Percentiles rank a stretch among this genome's conserved stretches.
phyloP scores from a whole-genome alignment of 179 eudicot species.

The Corrigiola litoralis region DNA sequence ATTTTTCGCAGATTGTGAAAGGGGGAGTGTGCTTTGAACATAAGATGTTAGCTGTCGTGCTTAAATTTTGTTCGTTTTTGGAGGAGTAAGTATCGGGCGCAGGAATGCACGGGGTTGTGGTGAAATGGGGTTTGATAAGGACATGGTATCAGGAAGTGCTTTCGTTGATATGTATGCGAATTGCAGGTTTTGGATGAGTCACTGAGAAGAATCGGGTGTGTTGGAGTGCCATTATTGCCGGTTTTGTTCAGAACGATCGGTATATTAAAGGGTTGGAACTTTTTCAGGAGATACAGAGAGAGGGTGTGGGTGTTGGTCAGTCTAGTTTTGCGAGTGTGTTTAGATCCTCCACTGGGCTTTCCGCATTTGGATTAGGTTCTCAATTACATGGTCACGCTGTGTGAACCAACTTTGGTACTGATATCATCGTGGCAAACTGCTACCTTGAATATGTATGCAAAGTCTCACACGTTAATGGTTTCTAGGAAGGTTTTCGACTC shows the following conservation, averaged over 20 bases:
- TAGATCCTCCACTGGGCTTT: conserved; percentile 73
- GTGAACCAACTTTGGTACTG: conserved; percentile 60
- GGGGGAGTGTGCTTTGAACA: conserved; percentile 44
- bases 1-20: conserved; percentile 42
- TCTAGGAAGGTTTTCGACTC: conserved; percentile 63
- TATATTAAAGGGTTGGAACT: conserved; percentile 49
- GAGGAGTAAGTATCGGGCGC: conserved; percentile 47
- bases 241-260: conserved; percentile 64
- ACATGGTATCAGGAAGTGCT: conserved; percentile 83
- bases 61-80: conserved; percentile 59
- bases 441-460: conserved; percentile 87
- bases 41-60: conserved; percentile 60
- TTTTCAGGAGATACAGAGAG: conserved; percentile 78
- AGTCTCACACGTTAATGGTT: conserved; percentile 46
- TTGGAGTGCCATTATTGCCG: conserved; percentile 88
- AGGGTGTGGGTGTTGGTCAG: conserved; percentile 68
- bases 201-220: conserved; percentile 70
- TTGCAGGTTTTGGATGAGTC: conserved; percentile 57
- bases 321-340: conserved; percentile 84
- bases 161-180: conserved; percentile 86
- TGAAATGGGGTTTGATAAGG: conserved; percentile 57
- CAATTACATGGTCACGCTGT: conserved; percentile 83
- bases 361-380: conserved; percentile 47
- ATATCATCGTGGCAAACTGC: conserved; percentile 77
- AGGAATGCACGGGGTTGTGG: conserved; percentile 68